These are phyloP conservation scores for Termitomyces sp. DNA, from an alignment of 768 basidiomycete species.

Conservation along the genomic window DNA sequence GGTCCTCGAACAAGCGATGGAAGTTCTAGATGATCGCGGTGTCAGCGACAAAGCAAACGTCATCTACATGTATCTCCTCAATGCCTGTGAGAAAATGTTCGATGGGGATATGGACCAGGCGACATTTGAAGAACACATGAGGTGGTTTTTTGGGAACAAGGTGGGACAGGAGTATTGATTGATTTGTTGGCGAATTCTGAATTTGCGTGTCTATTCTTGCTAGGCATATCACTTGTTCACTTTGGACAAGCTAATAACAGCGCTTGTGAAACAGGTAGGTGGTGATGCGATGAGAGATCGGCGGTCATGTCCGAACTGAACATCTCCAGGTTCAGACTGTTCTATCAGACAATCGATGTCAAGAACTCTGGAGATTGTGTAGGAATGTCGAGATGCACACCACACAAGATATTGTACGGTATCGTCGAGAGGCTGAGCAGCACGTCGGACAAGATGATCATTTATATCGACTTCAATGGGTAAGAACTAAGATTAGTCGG, in stretches of 20 bases:
- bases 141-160: conserved; percentile 90
- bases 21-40: conserved; percentile 47
- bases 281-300: not conserved
- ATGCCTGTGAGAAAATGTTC: conserved; percentile 90
- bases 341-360: conserved; percentile 77
- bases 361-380: conserved; percentile 77
- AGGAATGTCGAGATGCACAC: conserved; percentile 48
- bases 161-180: conserved; percentile 30
- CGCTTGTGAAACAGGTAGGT: conserved; percentile 85
- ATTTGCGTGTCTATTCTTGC: conserved; percentile 21
- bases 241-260: conserved; percentile 85
- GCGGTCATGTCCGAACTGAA: not conserved
- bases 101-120: conserved; percentile 88
- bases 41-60: conserved; percentile 49
- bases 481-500: conserved; percentile 31
- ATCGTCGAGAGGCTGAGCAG: conserved; percentile 75
- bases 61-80: conserved; percentile 85
- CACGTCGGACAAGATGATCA: conserved; percentile 73
- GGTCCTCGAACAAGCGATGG: conserved; percentile 62
- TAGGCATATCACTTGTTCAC: conserved; percentile 93
- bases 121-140: conserved; percentile 93
- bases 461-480: conserved; percentile 78
- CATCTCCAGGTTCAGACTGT: conserved; percentile 74
- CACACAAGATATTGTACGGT: conserved; percentile 65
- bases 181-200: conserved; percentile 7